Conservation (phyloP, 1,284 basidiomycete species). For the Rhodotorula sp. region DNA sequence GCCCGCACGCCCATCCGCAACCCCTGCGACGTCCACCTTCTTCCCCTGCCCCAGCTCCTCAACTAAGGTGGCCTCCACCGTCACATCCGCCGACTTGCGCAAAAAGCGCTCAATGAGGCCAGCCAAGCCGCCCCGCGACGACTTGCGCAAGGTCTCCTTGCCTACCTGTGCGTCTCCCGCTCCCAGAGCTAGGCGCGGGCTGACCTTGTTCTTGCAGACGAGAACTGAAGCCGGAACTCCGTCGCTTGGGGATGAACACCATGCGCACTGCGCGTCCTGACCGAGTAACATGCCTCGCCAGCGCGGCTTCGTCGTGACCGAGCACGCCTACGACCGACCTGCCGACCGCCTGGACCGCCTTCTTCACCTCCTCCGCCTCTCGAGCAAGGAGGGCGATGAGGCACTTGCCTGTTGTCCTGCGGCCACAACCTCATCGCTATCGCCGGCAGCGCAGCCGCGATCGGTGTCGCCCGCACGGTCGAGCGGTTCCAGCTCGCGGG, state of each 20-base stretch:
- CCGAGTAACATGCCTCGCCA: constrained; percentile 42
- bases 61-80: too few relatives aligned
- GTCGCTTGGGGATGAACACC: constrained; percentile 35
- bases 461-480: constrained; percentile 67
- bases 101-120: too few relatives aligned
- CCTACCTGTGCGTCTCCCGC: not conserved
- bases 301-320: constrained; percentile 45
- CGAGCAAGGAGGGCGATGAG: not conserved
- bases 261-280: constrained; percentile 43
- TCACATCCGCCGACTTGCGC: too few relatives aligned
- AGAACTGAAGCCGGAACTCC: constrained; percentile 22
- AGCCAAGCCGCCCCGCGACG: constrained; percentile 2
- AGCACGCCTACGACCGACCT: constrained; percentile 45
- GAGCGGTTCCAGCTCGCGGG: constrained; percentile 59
- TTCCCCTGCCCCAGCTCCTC: too few relatives aligned
- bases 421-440: constrained; percentile 85
- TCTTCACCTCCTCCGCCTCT: constrained; percentile 53
- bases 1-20: too few relatives aligned
- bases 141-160: constrained; percentile 40
- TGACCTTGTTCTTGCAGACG: not conserved
- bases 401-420: constrained; percentile 54
- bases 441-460: constrained; percentile 70
- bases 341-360: constrained; percentile 71
- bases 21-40: too few relatives aligned
- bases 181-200: not conserved